These are phyloP conservation scores for Barnettozyma botsteinii DNA, from an alignment of 805 yeast species.

Conservation along the genomic window DNA sequence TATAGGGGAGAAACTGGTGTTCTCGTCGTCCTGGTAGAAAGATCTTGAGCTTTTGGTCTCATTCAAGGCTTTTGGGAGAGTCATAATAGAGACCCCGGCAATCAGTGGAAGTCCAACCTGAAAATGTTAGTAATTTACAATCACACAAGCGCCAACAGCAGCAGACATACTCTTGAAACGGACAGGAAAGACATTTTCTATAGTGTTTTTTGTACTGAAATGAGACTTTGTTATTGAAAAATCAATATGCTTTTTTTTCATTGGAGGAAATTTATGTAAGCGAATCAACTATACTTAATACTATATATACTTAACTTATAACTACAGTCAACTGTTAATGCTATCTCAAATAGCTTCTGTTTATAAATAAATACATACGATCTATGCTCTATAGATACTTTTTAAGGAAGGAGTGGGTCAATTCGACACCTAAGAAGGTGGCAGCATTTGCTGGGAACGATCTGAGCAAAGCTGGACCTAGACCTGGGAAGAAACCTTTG, in stretches of 20 bases:
- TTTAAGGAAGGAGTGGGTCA: conserved; percentile 46
- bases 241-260: no score
- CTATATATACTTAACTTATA: no score
- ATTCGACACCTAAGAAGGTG: conserved; percentile 90
- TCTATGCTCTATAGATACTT: conserved; percentile 19
- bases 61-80: conserved; percentile 38
- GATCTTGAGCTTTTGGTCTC: conserved; percentile 24
- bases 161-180: not conserved
- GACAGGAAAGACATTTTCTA: conserved; percentile 1
- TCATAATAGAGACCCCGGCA: conserved; percentile 14
- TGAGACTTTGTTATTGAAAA: no score
- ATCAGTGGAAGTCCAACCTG: conserved; percentile 19
- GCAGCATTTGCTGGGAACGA: conserved; percentile 99
- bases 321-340: not conserved
- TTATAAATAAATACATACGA: not conserved
- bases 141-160: no score
- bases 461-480: conserved; percentile 91
- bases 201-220: no score
- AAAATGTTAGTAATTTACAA: not conserved
- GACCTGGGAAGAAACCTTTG: conserved; percentile 94
- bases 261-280: no score
- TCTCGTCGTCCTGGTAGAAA: conserved; percentile 20
- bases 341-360: conserved; percentile 6
- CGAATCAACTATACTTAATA: no score
- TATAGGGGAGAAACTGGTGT: conserved; percentile 7